These are phyloP conservation scores for Pythium phragmiticola DNA, from an alignment of 352 stramenopile species.

Conservation along the genomic window DNA sequence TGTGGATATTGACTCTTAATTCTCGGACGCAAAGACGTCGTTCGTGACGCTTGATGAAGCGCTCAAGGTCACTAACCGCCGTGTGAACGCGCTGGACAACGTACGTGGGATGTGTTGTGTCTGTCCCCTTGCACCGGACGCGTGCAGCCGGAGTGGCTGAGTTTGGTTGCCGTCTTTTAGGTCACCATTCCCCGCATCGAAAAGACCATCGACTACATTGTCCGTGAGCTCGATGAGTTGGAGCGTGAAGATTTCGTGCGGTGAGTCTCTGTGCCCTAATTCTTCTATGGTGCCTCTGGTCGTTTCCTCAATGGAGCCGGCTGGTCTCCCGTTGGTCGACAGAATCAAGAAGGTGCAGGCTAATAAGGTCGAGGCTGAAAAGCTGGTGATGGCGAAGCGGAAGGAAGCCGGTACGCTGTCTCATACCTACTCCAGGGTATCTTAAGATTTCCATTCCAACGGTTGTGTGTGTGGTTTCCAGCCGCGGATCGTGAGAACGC, in stretches of 20 bases:
- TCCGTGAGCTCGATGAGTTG: conserved; percentile 97
- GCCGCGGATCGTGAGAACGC: conserved; percentile 5
- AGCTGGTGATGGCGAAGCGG: conserved; percentile 55
- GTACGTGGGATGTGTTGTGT: conserved; percentile 28
- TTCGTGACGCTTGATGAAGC: conserved; percentile 99
- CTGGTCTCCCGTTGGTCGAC: conserved; percentile 16
- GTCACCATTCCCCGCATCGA: conserved; percentile 99
- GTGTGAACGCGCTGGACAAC: conserved; percentile 99
- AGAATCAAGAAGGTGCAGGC: conserved; percentile 98
- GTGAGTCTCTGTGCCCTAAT: conserved; percentile 20
- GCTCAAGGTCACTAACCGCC: conserved; percentile 98
- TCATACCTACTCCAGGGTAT: not conserved
- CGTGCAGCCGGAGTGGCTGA: not conserved
- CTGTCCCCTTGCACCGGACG: not conserved
- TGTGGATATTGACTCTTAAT: not conserved
- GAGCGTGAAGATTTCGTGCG: conserved; percentile 96
- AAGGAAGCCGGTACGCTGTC: conserved; percentile 41
- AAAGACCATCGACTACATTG: conserved; percentile 96
- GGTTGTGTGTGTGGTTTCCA: not conserved
- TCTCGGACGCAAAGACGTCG: conserved; percentile 84
- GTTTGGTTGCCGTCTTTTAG: conserved; percentile 22
- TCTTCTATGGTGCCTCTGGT: not conserved
- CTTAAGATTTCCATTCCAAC: not conserved
- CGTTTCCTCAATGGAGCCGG: not conserved
- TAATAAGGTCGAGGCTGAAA: conserved; percentile 94